Base-by-base conservation (phyloP, 202 grass and related monocot genomes). In the Cymbopogon flexuosus region DNA sequence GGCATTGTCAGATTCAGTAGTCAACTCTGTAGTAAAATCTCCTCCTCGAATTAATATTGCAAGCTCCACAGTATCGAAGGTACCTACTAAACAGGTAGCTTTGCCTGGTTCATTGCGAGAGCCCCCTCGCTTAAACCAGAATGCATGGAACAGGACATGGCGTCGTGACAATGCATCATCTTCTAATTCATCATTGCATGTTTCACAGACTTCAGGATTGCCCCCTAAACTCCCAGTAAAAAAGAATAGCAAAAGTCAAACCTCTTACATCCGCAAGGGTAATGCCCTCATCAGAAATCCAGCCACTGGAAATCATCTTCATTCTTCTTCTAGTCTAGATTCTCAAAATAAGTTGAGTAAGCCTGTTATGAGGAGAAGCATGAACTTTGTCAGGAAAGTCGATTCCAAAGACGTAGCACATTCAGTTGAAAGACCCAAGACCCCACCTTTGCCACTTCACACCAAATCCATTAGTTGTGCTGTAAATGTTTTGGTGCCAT, bases 261-360 rank as follows among this genome's bases (percentile, higher is more conserved):
- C 82, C 59, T 93, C 90, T 81, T 99, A 99, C 78, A 89, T 93
- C 69, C 88, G 96, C 65, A 99, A 95, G 73, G 96, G 96, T 71
- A 95, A 99, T 73, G 86, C 90, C 57, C 90, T 99, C 72, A 91
- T 99, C 85, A 99, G 96, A 89, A 94, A 94, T 70, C 87, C 90
- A 84, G 83, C 87, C 43, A 83, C 68, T 18, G 78, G 77, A 78
- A 77, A 67, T 75, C 61, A 76, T 81, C 66, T 69, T 56, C 73
- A 68, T 78, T 83, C 87, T 72, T 78, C 81, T 72, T 70, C 81
- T 30, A 58, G 27, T 64, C 39, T 70, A 3, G 84, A 85, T 72
- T 72, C 40, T 76, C 71, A 77, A 72, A 93, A 62, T 84, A 91
- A 72, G 36, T 79, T 76, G 68, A 87, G 62, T 52, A 89, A 87